phyloP scores from a whole-genome alignment of 257 asterid species.

The Salvia splendens region DNA sequence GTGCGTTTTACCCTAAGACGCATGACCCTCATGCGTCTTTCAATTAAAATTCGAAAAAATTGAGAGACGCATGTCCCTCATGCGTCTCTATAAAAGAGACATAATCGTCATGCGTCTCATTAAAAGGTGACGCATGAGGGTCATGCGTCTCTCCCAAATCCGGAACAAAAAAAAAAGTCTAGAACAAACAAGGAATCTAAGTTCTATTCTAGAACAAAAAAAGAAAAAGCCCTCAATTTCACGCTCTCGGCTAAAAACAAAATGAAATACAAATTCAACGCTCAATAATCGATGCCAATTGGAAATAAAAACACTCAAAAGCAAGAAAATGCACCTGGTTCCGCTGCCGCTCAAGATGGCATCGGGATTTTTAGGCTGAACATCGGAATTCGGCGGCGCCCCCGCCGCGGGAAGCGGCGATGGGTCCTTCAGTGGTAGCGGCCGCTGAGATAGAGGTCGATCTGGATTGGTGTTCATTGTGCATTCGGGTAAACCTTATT shows the following conservation, averaged over 20 bases:
- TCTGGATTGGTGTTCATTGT: conserved; percentile 32
- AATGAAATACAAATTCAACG: not conserved
- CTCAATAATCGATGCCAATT: conserved; percentile 4
- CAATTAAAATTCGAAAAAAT: no score
- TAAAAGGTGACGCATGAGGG: no score
- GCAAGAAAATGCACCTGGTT: conserved; percentile 42
- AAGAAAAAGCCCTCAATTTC: no score
- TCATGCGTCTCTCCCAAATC: no score
- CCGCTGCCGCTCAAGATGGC: conserved; percentile 66
- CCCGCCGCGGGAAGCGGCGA: conserved; percentile 27
- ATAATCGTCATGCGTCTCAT: no score
- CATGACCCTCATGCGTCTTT: no score
- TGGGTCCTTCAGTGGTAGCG: conserved; percentile 19
- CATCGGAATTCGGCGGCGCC: conserved; percentile 24
- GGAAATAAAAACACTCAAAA: not conserved
- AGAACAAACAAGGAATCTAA: no score
- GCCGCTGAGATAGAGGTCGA: conserved; percentile 21
- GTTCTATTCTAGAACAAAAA: no score
- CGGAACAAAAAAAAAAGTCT: no score
- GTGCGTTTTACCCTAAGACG: no score
- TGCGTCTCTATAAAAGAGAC: no score
- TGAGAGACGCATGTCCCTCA: no score
- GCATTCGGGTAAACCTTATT: conserved; percentile 26
- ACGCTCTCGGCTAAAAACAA: not conserved
- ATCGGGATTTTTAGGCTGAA: conserved; percentile 47